phyloP scores from a whole-genome alignment of 805 yeast genomes.

The Jamesozyma piceae region DNA sequence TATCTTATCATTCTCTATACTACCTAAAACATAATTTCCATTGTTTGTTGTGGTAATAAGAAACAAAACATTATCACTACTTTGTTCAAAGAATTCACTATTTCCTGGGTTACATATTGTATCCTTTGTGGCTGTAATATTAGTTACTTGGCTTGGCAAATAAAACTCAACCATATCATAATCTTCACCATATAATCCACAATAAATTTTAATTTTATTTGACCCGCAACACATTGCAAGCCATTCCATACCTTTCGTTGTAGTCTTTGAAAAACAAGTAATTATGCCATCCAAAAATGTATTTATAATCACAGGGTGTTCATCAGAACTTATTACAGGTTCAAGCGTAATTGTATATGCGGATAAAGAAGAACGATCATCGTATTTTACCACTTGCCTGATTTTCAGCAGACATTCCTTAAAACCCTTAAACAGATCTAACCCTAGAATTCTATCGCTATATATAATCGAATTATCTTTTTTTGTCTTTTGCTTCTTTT shows the following conservation, averaged over 20 bases:
- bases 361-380: neutral
- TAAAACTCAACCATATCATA: slow-evolving; percentile 6
- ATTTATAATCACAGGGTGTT: slow-evolving; percentile 2
- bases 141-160: slow-evolving; percentile 9
- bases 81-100: neutral
- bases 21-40: slow-evolving; percentile 5
- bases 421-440: slow-evolving; percentile 2
- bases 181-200: neutral
- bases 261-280: slow-evolving; percentile 1
- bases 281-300: slow-evolving; percentile 1
- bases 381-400: neutral
- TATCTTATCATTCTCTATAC: neutral
- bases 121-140: slow-evolving; percentile 1
- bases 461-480: neutral
- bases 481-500: neutral
- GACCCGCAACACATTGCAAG: slow-evolving; percentile 6
- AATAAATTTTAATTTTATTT: slow-evolving; percentile 4
- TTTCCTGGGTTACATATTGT: neutral
- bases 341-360: neutral
- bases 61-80: neutral
- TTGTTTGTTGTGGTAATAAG: slow-evolving; percentile 1
- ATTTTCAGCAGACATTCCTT: neutral
- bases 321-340: neutral
- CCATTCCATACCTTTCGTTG: slow-evolving; percentile 1
- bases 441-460: neutral